Evolutionary conservation across 2,329 filamentous ascomycete genomes (phyloP).

Genomic region (Bipolaris cookei): DNA sequence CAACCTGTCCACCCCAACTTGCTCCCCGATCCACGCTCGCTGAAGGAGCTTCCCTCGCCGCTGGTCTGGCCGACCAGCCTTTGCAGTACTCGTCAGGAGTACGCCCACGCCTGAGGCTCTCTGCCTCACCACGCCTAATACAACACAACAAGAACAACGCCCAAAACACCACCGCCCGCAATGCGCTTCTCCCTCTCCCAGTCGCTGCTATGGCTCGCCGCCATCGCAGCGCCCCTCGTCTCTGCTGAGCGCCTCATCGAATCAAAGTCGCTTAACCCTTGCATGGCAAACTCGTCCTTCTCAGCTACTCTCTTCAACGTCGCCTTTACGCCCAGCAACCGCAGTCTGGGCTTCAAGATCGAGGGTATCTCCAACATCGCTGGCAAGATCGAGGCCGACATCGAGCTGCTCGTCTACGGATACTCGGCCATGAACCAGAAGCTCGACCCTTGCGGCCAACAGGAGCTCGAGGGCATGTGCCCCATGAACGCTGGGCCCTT

Average conservation of each 20-base stretch:
- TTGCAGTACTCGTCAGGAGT: slow-evolving; percentile 41
- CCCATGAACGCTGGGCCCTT: slow-evolving; percentile 89
- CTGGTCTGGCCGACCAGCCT: slow-evolving; percentile 43
- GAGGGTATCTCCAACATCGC: slow-evolving; percentile 82
- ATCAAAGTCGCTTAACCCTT: slow-evolving; percentile 83
- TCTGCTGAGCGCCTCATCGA: slow-evolving; percentile 67
- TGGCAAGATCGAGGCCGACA: slow-evolving; percentile 79
- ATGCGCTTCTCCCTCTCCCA: slow-evolving; percentile 46
- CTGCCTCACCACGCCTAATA: slow-evolving; percentile 16
- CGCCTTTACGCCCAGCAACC: slow-evolving; percentile 76
- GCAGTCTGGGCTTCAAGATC: slow-evolving; percentile 74
- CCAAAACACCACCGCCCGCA: slow-evolving; percentile 22
- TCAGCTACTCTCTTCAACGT: slow-evolving; percentile 89
- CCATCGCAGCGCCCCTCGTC: slow-evolving; percentile 54
- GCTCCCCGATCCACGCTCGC: slow-evolving; percentile 17
- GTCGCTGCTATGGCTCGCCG: slow-evolving; percentile 45
- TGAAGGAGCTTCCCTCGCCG: slow-evolving; percentile 29
- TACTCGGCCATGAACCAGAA: slow-evolving; percentile 71
- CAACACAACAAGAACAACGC: slow-evolving; percentile 4
- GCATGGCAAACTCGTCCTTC: slow-evolving; percentile 85
- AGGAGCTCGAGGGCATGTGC: slow-evolving; percentile 75
- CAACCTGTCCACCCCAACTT: neutral
- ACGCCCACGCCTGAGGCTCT: slow-evolving; percentile 29
- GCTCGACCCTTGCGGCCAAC: slow-evolving; percentile 76
- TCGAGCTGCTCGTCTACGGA: slow-evolving; percentile 82